Percentiles rank a stretch among this genome's conserved stretches.
These are phyloP conservation scores for Salix brachista DNA, from an alignment of 345 rosid genomes.

Conservation along the genomic window DNA sequence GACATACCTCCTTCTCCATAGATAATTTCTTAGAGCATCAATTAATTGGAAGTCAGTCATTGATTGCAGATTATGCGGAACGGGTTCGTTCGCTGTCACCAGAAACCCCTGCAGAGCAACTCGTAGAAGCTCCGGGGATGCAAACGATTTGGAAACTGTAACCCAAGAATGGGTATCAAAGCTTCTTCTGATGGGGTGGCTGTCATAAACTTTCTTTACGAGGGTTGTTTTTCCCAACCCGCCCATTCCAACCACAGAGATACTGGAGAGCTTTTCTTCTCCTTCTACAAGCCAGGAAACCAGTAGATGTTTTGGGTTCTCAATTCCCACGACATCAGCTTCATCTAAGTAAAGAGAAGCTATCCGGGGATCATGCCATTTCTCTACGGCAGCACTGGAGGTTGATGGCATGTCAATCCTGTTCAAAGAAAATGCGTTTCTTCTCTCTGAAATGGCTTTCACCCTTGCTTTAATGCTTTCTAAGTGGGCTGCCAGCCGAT, in stretches of 20 bases:
- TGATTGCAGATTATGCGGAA: background rate
- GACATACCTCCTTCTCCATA: slow-evolving; percentile 9
- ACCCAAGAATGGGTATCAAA: slow-evolving; percentile 8
- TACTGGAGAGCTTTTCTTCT: background rate
- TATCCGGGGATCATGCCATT: slow-evolving; percentile 3
- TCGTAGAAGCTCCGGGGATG: background rate
- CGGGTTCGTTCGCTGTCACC: background rate
- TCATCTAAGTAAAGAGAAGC: slow-evolving; percentile 11
- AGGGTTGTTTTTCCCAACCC: slow-evolving; percentile 7
- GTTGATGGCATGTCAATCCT: background rate
- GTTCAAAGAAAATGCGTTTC: slow-evolving; percentile 10
- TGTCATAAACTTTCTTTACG: slow-evolving; percentile 9
- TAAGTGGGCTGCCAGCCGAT: background rate
- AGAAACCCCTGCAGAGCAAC: background rate
- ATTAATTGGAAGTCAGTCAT: slow-evolving; percentile 1
- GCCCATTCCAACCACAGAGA: slow-evolving; percentile 6
- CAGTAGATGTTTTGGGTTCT: background rate
- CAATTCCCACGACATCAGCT: slow-evolving; percentile 17
- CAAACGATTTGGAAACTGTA: slow-evolving; percentile 2
- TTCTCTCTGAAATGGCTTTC: slow-evolving; percentile 7
- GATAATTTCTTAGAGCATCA: background rate
- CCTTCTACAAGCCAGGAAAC: slow-evolving; percentile 3
- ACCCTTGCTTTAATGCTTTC: background rate
- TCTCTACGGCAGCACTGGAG: background rate
- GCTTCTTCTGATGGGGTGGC: background rate